A percentile compares a stretch with the other conserved stretches of the same genome.
Evolutionary conservation across 495 filamentous ascomycete genomes (phyloP).

Genomic region (Hypoxylon trugodes): DNA sequence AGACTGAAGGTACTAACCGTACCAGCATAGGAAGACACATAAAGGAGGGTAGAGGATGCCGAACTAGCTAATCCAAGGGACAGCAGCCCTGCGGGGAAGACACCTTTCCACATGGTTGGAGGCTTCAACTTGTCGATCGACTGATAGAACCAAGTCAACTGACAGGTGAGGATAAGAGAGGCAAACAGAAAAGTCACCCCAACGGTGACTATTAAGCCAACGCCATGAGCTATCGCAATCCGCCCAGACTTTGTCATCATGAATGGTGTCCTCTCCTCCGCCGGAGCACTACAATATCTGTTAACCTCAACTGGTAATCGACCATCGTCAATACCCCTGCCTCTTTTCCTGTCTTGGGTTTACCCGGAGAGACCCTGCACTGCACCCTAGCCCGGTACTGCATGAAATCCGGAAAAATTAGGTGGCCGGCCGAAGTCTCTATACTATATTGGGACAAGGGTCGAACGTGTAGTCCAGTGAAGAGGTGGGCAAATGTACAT

Average conservation of each 20-base stretch:
- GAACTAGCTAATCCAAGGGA: slow-evolving; percentile 44
- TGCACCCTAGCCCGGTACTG: slow-evolving; percentile 35
- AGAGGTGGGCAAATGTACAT: not conserved
- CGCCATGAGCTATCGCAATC: slow-evolving; percentile 22
- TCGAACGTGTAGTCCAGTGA: slow-evolving; percentile 6
- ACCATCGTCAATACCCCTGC: slow-evolving; percentile 16
- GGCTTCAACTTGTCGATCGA: slow-evolving; percentile 29
- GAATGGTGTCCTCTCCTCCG: slow-evolving; percentile 5
- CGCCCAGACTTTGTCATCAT: slow-evolving; percentile 33
- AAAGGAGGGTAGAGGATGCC: slow-evolving; percentile 57
- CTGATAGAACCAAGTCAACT: slow-evolving; percentile 28
- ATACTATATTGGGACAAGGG: slow-evolving; percentile 4
- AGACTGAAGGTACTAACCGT: slow-evolving; percentile 64
- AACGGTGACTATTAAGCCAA: slow-evolving; percentile 33
- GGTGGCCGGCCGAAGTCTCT: slow-evolving; percentile 21
- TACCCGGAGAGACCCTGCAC: slow-evolving; percentile 37
- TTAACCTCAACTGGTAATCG: slow-evolving; percentile 24
- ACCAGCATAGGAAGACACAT: slow-evolving; percentile 69
- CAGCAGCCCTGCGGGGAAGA: slow-evolving; percentile 43
- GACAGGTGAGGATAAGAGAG: slow-evolving; percentile 36
- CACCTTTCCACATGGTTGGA: slow-evolving; percentile 41
- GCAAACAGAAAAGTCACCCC: slow-evolving; percentile 36
- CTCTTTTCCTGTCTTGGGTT: slow-evolving; percentile 26
- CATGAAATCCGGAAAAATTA: slow-evolving; percentile 35
- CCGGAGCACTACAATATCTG: slow-evolving; percentile 18